Percentiles rank a stretch among this genome's conserved stretches.
These are phyloP conservation scores for Euphorbia schlechtendalii DNA, from an alignment of 441 rosid species.

Conservation along the genomic window DNA sequence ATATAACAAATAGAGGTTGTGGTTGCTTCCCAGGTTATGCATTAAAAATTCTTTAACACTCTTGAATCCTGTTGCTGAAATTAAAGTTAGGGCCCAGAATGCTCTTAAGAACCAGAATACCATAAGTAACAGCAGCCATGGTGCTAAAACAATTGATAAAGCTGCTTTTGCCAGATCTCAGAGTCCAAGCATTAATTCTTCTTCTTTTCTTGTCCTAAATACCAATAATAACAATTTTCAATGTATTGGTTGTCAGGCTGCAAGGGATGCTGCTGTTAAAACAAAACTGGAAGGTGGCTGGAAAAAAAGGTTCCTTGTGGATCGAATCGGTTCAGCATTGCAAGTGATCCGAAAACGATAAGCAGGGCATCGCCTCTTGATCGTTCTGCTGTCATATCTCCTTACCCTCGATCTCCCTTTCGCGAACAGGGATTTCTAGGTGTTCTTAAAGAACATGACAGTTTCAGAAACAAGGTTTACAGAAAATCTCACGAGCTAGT, in stretches of 20 bases:
- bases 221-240: conserved; percentile 6
- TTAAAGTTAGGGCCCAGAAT: conserved; percentile 44
- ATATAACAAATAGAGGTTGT: conserved; percentile 56
- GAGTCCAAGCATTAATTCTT: too few relatives aligned
- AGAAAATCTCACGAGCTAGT: conserved; percentile 65
- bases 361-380: conserved; percentile 48
- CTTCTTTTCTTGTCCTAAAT: too few relatives aligned
- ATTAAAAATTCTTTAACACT: conserved; percentile 53
- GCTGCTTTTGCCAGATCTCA: conserved; percentile 36
- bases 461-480: conserved; percentile 28
- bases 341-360: too few relatives aligned
- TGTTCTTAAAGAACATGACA: conserved; percentile 45
- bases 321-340: too few relatives aligned
- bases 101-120: too few relatives aligned
- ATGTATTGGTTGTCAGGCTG: conserved; percentile 32
- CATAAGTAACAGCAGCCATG: conserved; percentile 21
- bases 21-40: conserved; percentile 72
- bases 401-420: conserved; percentile 52
- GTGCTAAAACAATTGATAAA: conserved; percentile 34
- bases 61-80: conserved; percentile 52
- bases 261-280: conserved; percentile 39
- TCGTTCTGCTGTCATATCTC: conserved; percentile 42
- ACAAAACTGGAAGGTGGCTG: too few relatives aligned
- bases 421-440: conserved; percentile 44
- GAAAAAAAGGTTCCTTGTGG: too few relatives aligned